Evolutionary conservation across 1,284 basidiomycete genomes (phyloP), one percentile per base, ranked within the genome.

Genomic region (Fereydounia khargensis): DNA sequence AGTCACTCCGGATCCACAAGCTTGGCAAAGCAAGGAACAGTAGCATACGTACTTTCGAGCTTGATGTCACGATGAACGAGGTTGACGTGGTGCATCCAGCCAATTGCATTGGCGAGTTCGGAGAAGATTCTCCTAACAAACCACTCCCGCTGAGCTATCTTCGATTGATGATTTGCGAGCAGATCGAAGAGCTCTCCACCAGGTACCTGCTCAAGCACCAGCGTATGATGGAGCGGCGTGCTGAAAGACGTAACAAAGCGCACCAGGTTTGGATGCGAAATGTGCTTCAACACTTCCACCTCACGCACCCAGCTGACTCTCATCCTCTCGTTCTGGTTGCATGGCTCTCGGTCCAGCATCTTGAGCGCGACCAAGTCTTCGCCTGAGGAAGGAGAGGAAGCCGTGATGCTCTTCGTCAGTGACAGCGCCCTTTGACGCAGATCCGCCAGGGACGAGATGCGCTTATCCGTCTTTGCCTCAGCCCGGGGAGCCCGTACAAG

Each of bases 1-100:
- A n/a, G n/a, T n/a, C n/a, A n/a, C n/a, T n/a, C n/a, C n/a, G n/a
- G n/a, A n/a, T n/a, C n/a, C n/a, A n/a, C n/a, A n/a, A n/a, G n/a
- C n/a, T n/a, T n/a, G n/a, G n/a, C n/a, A n/a, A n/a, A n/a, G n/a
- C n/a, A n/a, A n/a, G n/a, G n/a, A n/a, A n/a, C n/a, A n/a, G n/a
- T n/a, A n/a, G n/a, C 7, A n/a, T 2, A 82, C 88, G 70, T 68
- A 91, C 89, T 95, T 77, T 95, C 91, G 16, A 95, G 83, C 79
- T 95, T 95, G 78, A 95, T 86, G 78, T 95, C 91, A 2, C 91
- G 82, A 77, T 95, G 91, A 0, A 94, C 89, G 28, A 94, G 82
- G 2, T 86, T 85, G 22, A 89, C 85, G 35, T 83, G 81, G 72
- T 95, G 91, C 83, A 95, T 86, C 89, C 89, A 95, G 1, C 84